phyloP scores from a whole-genome alignment of 2,329 filamentous ascomycete species.

The Chaetomium globosum region DNA sequence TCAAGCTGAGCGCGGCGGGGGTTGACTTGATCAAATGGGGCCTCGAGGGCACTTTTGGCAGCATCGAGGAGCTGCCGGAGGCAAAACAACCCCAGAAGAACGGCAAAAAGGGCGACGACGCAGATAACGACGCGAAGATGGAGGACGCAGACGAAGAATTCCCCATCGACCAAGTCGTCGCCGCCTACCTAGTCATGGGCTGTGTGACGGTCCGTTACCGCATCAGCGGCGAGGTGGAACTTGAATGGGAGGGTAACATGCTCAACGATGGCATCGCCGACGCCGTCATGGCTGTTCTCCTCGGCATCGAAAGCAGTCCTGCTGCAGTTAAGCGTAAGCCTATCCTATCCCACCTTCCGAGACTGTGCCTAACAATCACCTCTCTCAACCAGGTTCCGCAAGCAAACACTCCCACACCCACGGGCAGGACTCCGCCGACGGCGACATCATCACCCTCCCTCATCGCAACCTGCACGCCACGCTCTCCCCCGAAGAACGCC shows the following conservation, averaged over 20 bases:
- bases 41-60: constrained; percentile 89
- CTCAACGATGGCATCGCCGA: constrained; percentile 98
- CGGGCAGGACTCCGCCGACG: constrained; percentile 44
- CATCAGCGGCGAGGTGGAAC: constrained; percentile 75
- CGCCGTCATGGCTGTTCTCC: constrained; percentile 87
- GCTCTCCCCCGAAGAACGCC: constrained; percentile 71
- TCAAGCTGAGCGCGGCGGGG: constrained; percentile 84
- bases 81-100: constrained; percentile 47
- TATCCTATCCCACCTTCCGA: constrained; percentile 24
- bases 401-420: constrained; percentile 60
- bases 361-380: constrained; percentile 27
- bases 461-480: constrained; percentile 73
- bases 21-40: constrained; percentile 93
- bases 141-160: constrained; percentile 64
- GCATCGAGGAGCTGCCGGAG: constrained; percentile 70
- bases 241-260: constrained; percentile 98
- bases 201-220: constrained; percentile 81
- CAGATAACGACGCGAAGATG: constrained; percentile 39
- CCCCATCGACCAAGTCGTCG: constrained; percentile 58
- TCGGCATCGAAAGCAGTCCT: constrained; percentile 90
- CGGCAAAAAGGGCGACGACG: constrained; percentile 40
- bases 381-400: constrained; percentile 55
- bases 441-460: constrained; percentile 41
- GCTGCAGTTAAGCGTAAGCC: constrained; percentile 85
- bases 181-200: constrained; percentile 79